phyloP scores from a whole-genome alignment of 164 flowering plant genomes.

The Brasenia schreberi region DNA sequence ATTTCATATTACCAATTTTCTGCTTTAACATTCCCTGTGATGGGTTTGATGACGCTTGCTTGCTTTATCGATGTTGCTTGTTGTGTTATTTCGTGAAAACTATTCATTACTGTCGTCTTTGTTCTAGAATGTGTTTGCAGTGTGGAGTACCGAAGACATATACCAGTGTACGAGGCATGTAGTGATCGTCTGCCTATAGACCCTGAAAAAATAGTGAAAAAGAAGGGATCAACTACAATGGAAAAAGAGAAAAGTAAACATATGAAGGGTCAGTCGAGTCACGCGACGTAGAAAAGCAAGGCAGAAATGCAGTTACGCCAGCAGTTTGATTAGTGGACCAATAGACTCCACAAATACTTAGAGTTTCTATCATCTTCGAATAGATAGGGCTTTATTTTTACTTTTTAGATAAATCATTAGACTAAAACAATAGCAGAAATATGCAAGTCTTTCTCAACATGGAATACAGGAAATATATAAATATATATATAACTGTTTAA shows the following conservation, averaged over 20 bases:
- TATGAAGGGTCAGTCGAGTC: constrained; percentile 95
- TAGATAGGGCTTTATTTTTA: too few relatives aligned
- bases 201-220: constrained; percentile 26
- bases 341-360: not conserved
- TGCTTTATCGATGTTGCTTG: too few relatives aligned
- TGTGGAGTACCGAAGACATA: constrained; percentile 91
- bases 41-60: too few relatives aligned
- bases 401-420: too few relatives aligned
- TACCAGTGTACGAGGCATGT: constrained; percentile 41
- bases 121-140: constrained; percentile 69
- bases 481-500: too few relatives aligned
- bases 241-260: constrained; percentile 74
- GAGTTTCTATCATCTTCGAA: too few relatives aligned
- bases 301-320: constrained; percentile 98
- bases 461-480: too few relatives aligned
- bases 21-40: too few relatives aligned
- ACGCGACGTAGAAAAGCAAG: constrained; percentile 94
- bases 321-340: constrained; percentile 59
- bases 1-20: too few relatives aligned
- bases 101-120: not conserved
- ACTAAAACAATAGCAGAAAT: too few relatives aligned
- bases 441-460: too few relatives aligned
- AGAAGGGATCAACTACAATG: constrained; percentile 64
- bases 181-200: constrained; percentile 58
- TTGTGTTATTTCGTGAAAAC: too few relatives aligned